Conservation (phyloP, 2,329 filamentous ascomycete species). For the Diaporthe sp. region DNA sequence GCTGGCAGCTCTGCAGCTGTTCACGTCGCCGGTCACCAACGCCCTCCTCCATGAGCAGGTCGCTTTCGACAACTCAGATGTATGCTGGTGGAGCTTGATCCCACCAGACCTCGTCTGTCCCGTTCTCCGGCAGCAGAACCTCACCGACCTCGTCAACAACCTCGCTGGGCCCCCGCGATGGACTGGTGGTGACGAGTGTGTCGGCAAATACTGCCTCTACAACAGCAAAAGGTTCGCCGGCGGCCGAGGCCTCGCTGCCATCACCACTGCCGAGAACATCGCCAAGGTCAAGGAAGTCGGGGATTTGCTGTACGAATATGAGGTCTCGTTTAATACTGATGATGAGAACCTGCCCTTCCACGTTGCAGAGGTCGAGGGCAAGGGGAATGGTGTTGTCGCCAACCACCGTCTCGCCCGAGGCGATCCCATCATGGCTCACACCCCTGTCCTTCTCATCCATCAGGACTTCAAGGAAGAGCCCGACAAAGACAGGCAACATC, state of each 20-base stretch:
- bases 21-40: neutral
- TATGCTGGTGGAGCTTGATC: slow-evolving; percentile 37
- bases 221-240: slow-evolving; percentile 38
- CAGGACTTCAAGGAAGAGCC: slow-evolving; percentile 38
- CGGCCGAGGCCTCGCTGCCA: slow-evolving; percentile 41
- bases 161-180: slow-evolving; percentile 47
- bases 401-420: slow-evolving; percentile 50
- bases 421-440: slow-evolving; percentile 50
- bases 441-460: slow-evolving; percentile 49
- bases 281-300: slow-evolving; percentile 25
- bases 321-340: slow-evolving; percentile 46
- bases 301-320: slow-evolving; percentile 29
- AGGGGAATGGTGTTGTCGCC: slow-evolving; percentile 53
- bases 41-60: slow-evolving; percentile 36
- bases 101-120: slow-evolving; percentile 37
- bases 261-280: slow-evolving; percentile 39
- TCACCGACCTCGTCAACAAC: slow-evolving; percentile 55
- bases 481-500: slow-evolving; percentile 36
- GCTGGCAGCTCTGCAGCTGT: slow-evolving; percentile 11
- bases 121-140: slow-evolving; percentile 48
- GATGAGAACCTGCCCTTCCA: slow-evolving; percentile 47
- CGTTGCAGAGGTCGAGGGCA: slow-evolving; percentile 47
- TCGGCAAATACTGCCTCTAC: slow-evolving; percentile 42
- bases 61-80: slow-evolving; percentile 36
- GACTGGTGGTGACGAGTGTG: slow-evolving; percentile 41